Base-by-base conservation (phyloP, 129 eudicot genomes). In the Saposhnikovia divaricata region DNA sequence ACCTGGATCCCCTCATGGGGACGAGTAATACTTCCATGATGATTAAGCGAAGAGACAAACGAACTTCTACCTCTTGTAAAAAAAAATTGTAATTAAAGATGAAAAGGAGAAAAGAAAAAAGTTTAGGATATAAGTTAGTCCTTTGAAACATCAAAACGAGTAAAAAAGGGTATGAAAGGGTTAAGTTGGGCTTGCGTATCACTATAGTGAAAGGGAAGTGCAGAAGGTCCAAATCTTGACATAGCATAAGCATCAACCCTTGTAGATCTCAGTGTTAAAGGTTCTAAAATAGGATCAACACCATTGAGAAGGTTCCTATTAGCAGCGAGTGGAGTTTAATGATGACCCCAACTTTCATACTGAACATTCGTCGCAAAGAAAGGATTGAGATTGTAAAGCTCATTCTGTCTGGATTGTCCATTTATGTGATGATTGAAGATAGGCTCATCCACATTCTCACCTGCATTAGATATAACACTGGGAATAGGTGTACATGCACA, bases 311-410 rank as follows among this genome's bases (percentile, higher is more conserved):
- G 75, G 40, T 81, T 83, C 78, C 86, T 77, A 77, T 82, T 84
- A 21, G 81, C 76, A 69, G 74, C 72, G 80, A 85, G 78, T 73
- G 85, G 85, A 77, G 82, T 82, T n/a, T 50, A 77, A 81, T 79
- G 87, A 81, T 81, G 85, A 75, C 80, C 84, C 89, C 87, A 84
- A 47, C 87, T 84, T 84, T 84, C 84, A 72, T 79, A 72, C 40
- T 83, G 83, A 69, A 82, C 71, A 71, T 84, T 81, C 72, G 59
- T 70, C 19, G 83, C 80, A 65, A 53, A 84, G 31, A 82, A 69
- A 6, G 43, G 43, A 40, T 40, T 40, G 80, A 74, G 23, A 78
- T 38, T 43, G 59, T 53, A 73, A 48, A 59, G 50, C 37, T 83
- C 82, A 57, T 53, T 77, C 34, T 88, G 68, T 31, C 34, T 31